Conservation (phyloP, 2,329 filamentous ascomycete genomes). For the Didymella pomorum region DNA sequence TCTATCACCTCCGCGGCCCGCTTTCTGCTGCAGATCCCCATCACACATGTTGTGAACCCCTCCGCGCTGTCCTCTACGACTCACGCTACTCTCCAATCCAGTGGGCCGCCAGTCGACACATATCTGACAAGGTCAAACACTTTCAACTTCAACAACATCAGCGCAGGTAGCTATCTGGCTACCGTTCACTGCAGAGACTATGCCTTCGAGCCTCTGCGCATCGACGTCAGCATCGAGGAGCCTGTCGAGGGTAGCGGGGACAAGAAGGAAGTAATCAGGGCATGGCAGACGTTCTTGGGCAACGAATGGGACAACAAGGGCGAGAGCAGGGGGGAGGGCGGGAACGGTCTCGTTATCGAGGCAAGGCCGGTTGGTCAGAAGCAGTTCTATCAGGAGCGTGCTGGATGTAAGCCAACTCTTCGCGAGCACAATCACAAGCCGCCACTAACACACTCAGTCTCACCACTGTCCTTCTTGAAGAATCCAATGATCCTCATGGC, state of each 20-base stretch:
- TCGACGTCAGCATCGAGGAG: slow-evolving; percentile 68
- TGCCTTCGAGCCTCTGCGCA: slow-evolving; percentile 78
- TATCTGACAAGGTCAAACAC: slow-evolving; percentile 73
- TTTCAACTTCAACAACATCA: slow-evolving; percentile 78
- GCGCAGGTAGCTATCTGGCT: slow-evolving; percentile 77
- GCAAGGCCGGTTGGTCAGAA: slow-evolving; percentile 70
- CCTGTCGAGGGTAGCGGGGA: slow-evolving; percentile 41
- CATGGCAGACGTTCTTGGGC: slow-evolving; percentile 86
- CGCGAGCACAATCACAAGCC: neutral
- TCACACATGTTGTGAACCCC: slow-evolving; percentile 54
- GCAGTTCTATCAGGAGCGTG: slow-evolving; percentile 78
- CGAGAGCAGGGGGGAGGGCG: slow-evolving; percentile 60
- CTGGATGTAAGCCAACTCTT: slow-evolving; percentile 69
- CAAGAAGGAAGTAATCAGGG: slow-evolving; percentile 60
- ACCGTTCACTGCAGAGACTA: slow-evolving; percentile 80
- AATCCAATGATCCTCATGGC: slow-evolving; percentile 97
- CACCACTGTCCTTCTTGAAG: slow-evolving; percentile 82
- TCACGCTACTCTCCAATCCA: slow-evolving; percentile 70
- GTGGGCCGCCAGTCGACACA: slow-evolving; percentile 61
- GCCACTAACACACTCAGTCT: slow-evolving; percentile 63
- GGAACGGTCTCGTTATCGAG: slow-evolving; percentile 63
- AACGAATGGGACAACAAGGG: slow-evolving; percentile 92
- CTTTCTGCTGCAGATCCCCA: slow-evolving; percentile 62
- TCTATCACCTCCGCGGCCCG: slow-evolving; percentile 52
- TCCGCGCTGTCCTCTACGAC: slow-evolving; percentile 64